Base-by-base conservation (phyloP, 495 filamentous ascomycete species). In the Hypoxylon lenormandii region DNA sequence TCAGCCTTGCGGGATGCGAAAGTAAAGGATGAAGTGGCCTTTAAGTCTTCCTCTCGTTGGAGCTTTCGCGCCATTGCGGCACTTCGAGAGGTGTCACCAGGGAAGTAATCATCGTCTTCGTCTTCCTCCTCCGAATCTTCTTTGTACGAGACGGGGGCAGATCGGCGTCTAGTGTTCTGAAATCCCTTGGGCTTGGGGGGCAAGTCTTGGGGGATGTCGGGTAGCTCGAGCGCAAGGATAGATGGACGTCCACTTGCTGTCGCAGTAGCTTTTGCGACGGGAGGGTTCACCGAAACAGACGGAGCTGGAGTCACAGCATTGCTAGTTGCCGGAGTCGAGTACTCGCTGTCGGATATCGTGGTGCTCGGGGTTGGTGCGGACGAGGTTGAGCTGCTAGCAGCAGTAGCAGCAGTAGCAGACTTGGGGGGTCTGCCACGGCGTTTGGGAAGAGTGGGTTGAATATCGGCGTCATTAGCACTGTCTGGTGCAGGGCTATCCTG, bases 321-420 rank as follows among this genome's bases (percentile, higher is more conserved):
- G 74, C 91, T 95, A 11, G 92, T 97, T 18, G 87, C 89, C 7
- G 92, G 92, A 4, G 93, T 97, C 42, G 87, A 88, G 69, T 86
- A 88, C 23, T 86, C 88, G 51, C 83, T 87, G 5, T 82, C 86
- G 0, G 84, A 84, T 38, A 84, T 80, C 13, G 63, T 75, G 12
- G 80, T 73, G 40, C 72, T 61, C 0, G 77, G 75, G 5, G 83
- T 84, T 6, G 76, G 66, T 1, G 72, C 72, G 0, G 80, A 77
- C 7, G 83, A 83, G 7, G 78, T 61, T 28, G 70, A 66, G 46
- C 59, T 53, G 51, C 66, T 63, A n/a, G n/a, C n/a, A n/a, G 16
- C 16, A n/a, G n/a, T n/a, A n/a, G n/a, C 40, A 22, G 23, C 12
- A 49, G 48, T 13, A 18, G 47, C 45, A 15, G 23, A 15, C 3